These are phyloP conservation scores for Odontarrhena argentea DNA, from an alignment of 345 rosid species.

Conservation along the genomic window DNA sequence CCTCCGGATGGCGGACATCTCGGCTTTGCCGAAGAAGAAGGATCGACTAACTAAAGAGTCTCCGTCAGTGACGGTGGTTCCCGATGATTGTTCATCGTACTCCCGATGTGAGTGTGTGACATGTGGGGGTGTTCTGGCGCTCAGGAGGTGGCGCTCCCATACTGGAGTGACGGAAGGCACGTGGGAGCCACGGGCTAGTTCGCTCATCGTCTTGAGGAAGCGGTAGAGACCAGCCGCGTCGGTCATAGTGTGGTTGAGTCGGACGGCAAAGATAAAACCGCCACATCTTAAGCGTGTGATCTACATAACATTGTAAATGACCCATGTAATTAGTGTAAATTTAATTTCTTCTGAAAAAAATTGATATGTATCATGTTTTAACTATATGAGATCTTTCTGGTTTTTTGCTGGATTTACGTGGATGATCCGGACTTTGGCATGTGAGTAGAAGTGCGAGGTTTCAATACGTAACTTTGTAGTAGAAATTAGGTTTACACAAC, in stretches of 20 bases:
- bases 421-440: too few species aligned
- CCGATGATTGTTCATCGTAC: conserved; percentile 21
- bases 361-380: too few species aligned
- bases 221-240: conserved; percentile 35
- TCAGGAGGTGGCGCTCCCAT: conserved; percentile 44
- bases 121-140: conserved; percentile 29
- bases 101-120: conserved; percentile 34
- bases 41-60: conserved; percentile 28
- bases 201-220: conserved; percentile 35
- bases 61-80: neutral
- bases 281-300: conserved; percentile 46
- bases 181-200: conserved; percentile 31
- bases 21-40: conserved; percentile 36
- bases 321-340: neutral
- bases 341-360: neutral
- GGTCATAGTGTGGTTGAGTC: conserved; percentile 35
- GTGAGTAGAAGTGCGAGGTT: too few species aligned
- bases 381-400: too few species aligned
- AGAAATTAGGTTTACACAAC: too few species aligned
- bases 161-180: conserved; percentile 38
- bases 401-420: too few species aligned
- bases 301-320: conserved; percentile 11
- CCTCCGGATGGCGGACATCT: conserved; percentile 37
- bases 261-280: conserved; percentile 42
- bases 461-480: too few species aligned